Base-by-base conservation (phyloP, 2,329 filamentous ascomycete genomes). In the Neopestalotiopsis clavispora region DNA sequence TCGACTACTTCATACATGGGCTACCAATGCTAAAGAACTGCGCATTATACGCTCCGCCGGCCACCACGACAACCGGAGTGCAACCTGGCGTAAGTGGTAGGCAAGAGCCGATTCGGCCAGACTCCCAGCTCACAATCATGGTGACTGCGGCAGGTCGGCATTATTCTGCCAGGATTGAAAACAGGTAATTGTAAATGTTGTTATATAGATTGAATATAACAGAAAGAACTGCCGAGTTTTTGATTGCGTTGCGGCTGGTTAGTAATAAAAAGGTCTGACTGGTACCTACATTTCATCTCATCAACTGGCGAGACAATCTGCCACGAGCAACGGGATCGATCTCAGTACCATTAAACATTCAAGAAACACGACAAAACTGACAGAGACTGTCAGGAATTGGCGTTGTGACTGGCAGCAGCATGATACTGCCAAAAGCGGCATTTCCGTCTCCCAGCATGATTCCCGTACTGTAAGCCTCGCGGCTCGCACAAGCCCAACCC, bases 81-180 rank as follows among this genome's bases (percentile, higher is more conserved):
- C n/a, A 14, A 64, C 61, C 61, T 45, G 34, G 61, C 61, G 61
- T 28, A 64, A 45, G n/a, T 45, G 40, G 61, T 40, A 64, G 61
- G 61, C 61, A 64, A 9, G 14, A 32, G n/a, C 57, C 30, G 34
- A 23, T 49, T 49, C 61, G 40, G 61, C 61, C 61, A 64, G 23
- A 64, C 17, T 62, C 57, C 23, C 34, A 23, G 23, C 13, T 17
- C 9, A 30, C 13, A 17, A 30, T 13, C 23, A 28, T 14, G 30
- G 57, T 23, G 17, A 30, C 34, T 34, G 7, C 57, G 45, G 45
- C 45, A 59, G 9, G 23, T 14, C 30, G 57, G 57, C 57, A 52
- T 52, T 14, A n/a, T 52, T 20, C 9, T 52, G 9, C 45, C 14
- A 52, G 45, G 45, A 17, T 7, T 52, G 17, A 52, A 17, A 52